A percentile compares a stretch with the other conserved stretches of the same genome.
Conservation (phyloP, 352 stramenopile genomes). For the Chrysophaeum taylorii region DNA sequence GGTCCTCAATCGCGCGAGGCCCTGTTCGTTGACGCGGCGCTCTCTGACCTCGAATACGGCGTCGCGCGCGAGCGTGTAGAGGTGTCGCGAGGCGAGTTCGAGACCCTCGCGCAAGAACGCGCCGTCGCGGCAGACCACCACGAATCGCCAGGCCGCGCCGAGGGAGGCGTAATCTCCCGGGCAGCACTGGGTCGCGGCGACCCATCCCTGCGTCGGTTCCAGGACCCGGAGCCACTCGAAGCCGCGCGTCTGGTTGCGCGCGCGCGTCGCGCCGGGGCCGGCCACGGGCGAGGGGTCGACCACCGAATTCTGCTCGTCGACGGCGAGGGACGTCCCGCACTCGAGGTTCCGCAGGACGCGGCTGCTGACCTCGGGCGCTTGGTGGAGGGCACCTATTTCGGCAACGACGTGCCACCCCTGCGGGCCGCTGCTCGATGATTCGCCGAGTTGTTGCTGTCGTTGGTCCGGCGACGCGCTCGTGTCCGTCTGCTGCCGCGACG, state of each 20-base stretch:
- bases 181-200: neutral
- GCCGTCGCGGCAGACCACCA: conserved; percentile 8
- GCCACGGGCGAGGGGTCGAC: neutral
- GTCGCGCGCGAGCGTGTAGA: neutral
- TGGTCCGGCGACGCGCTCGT: too few species aligned
- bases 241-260: neutral
- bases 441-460: too few species aligned
- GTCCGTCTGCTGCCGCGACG: too few species aligned
- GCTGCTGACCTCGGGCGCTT: neutral
- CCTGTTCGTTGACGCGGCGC: conserved; percentile 11
- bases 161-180: neutral
- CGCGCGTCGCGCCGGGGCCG: neutral
- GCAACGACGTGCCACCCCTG: conserved; percentile 11
- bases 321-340: neutral
- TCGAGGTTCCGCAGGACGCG: neutral
- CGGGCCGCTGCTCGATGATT: too few species aligned
- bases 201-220: neutral
- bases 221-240: neutral
- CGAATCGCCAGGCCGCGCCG: neutral
- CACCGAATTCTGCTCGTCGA: neutral
- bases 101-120: neutral
- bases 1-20: neutral
- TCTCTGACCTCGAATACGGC: conserved; percentile 3
- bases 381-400: neutral
- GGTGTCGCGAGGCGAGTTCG: neutral